Conservation (phyloP, 345 rosid genomes). For the Eucalyptus tenuipes region DNA sequence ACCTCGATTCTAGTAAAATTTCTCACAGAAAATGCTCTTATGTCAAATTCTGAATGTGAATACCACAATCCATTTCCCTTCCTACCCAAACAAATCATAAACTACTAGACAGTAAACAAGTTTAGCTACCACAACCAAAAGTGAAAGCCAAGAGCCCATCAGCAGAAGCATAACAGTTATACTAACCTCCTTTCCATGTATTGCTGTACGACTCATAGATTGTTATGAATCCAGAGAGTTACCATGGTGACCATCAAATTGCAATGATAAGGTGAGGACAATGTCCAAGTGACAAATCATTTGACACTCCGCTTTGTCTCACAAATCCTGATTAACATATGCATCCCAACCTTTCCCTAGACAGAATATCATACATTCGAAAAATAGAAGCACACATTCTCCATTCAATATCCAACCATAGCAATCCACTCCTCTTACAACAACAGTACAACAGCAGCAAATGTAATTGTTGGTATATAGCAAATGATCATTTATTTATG, state of each 20-base stretch:
- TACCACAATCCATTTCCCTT: background rate
- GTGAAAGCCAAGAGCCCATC: background rate
- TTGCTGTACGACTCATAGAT: background rate
- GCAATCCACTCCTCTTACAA: background rate
- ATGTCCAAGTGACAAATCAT: background rate
- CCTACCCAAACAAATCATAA: background rate
- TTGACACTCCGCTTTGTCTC: background rate
- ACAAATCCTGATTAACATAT: background rate
- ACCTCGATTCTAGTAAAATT: background rate
- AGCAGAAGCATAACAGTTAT: background rate
- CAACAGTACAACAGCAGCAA: background rate
- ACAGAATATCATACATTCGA: background rate
- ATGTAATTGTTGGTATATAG: background rate
- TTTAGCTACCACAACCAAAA: background rate
- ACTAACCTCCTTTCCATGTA: background rate
- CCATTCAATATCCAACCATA: background rate
- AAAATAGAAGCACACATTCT: background rate
- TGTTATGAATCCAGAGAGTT: background rate
- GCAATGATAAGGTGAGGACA: background rate
- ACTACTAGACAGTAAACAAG: background rate
- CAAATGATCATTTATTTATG: background rate
- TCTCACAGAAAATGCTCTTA: background rate
- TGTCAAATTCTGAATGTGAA: background rate
- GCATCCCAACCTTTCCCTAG: background rate
- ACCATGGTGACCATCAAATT: background rate